Evolutionary conservation across 2,329 filamentous ascomycete species (phyloP), one percentile per base, ranked within the genome.

Genomic region (Trichoderma citrinoviride): DNA sequence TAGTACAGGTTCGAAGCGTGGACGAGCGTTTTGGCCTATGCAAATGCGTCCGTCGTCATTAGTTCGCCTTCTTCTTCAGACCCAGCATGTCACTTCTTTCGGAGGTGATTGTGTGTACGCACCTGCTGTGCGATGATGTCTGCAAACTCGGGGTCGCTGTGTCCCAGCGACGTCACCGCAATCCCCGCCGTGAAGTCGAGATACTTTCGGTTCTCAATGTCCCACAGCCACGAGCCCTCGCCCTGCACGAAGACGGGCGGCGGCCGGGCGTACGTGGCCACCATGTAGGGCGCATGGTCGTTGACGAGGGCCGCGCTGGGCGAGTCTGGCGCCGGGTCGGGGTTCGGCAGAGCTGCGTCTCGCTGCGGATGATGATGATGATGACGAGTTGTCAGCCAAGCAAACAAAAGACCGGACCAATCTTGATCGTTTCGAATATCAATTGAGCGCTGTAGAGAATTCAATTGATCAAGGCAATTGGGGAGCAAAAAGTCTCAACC

Each of bases 1-100:
- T 97, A 91, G 84, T 98, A 99, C 21, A 99, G 86, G 77, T 99
- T 99, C 12, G 93, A 97, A 53, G 91, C 90, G 78, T 99, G 95
- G 64, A 97, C 85, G 56, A 99, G 85, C 7, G 88, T 93, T 73
- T 89, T 82, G 33, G 89, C 83, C 86, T 86, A 65, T 49, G 7
- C 27, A 7, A 5, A 29, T 29, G 27, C 12, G 4, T 29, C 5
- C 8, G 2, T 33, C 29, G 12, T 33, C 29, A 7, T 33, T 7
- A 33, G 33, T 12, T 12, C 14, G 10, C 33, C 33, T 29, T 29
- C 33, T 37, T 37, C 10, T 14, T 14, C n/a, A n/a, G n/a, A n/a
- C 44, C 57, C 62, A 61, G 50, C 46, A 25, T 61, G 21, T 50
- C 7, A 50, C 27, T 29, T 23, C 27, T 19, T 15, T 33, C 10